Base-by-base conservation (phyloP, 345 rosid genomes). In the Aethionema arabicum region DNA sequence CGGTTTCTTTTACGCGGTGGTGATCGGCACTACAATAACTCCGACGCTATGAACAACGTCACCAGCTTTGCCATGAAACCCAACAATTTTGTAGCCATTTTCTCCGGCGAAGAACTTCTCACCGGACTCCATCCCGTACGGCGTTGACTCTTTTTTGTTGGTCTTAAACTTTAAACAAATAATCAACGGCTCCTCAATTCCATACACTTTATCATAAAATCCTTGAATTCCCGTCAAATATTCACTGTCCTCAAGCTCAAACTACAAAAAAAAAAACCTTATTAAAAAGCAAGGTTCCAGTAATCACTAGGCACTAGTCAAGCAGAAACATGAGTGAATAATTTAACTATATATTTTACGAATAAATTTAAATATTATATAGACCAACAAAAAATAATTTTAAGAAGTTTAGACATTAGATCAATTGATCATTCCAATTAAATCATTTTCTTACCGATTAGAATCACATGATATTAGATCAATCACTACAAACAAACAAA, bases 21-120 rank as follows among this genome's bases (percentile, higher is more conserved):
- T 48, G 38, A 57, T 51, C 8, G 75, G 70, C 8, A 43, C 69
- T 4, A 70, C 0, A 63, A 38, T 56, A 45, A 64, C 75, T 70
- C 75, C 75, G 11, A 70, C 41, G 52, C 59, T 49, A 40, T 70
- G 65, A 45, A 70, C 12, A 15, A 57, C 63, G 33, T 70, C 64
- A 11, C 75, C 15, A 41, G 74, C 67, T 63, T 55, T 61, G 56
- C 74, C 74, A 49, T 70, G 59, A 47, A 56, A 63, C 31, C 74
- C 74, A 0, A 63, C 74, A 6, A 70, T 63, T 42, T 70, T 70
- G 29, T 65, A 43, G 2, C 49, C 61, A 5, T 27, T 9, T 47
- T 63, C 65, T 0, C 63, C 70, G 1, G 64, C 60, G 4, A 33
- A 33, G 7, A 58, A 59, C 48, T 57, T 51, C 65, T 51, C 41